These are phyloP conservation scores for Martiniozyma asiatica DNA, from an alignment of 1,139 yeast species.

Conservation along the genomic window DNA sequence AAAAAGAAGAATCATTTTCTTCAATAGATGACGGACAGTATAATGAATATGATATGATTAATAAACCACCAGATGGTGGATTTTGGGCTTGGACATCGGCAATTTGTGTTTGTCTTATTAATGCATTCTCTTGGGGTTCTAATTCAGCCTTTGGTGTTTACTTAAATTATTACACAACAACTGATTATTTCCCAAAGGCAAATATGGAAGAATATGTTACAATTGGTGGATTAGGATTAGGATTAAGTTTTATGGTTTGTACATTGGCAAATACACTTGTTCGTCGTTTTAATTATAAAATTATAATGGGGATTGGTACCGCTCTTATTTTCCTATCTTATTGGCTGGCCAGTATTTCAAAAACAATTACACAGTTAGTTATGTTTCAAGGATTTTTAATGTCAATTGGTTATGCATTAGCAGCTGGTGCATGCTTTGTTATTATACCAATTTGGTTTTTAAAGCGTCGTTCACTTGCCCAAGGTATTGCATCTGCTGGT, in stretches of 20 bases:
- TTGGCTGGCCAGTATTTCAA: slow-evolving; percentile 54
- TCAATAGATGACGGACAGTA: slow-evolving; percentile 20
- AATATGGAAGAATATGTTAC: slow-evolving; percentile 50
- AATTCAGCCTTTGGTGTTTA: slow-evolving; percentile 63
- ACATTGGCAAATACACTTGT: slow-evolving; percentile 36
- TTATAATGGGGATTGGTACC: slow-evolving; percentile 35
- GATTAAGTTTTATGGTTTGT: slow-evolving; percentile 44
- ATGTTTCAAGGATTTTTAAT: slow-evolving; percentile 57
- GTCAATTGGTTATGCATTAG: slow-evolving; percentile 48
- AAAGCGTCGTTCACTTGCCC: slow-evolving; percentile 43
- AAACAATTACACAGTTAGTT: slow-evolving; percentile 47
- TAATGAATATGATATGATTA: slow-evolving; percentile 23
- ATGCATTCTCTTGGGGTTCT: slow-evolving; percentile 56
- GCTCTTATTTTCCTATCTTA: slow-evolving; percentile 43
- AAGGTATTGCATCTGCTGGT: slow-evolving; percentile 43
- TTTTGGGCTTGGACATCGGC: slow-evolving; percentile 59
- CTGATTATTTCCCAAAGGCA: slow-evolving; percentile 44
- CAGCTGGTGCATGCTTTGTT: slow-evolving; percentile 46
- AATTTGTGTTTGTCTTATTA: slow-evolving; percentile 38
- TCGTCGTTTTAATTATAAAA: slow-evolving; percentile 24
- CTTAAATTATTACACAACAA: slow-evolving; percentile 40
- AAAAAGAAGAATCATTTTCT: slow-evolving; percentile 2
- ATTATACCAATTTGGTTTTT: slow-evolving; percentile 53
- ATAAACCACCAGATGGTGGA: slow-evolving; percentile 54
- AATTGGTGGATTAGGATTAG: slow-evolving; percentile 55